Evolutionary conservation across 1,139 yeast species (phyloP).

Genomic region (Arxiozyma bovina): DNA sequence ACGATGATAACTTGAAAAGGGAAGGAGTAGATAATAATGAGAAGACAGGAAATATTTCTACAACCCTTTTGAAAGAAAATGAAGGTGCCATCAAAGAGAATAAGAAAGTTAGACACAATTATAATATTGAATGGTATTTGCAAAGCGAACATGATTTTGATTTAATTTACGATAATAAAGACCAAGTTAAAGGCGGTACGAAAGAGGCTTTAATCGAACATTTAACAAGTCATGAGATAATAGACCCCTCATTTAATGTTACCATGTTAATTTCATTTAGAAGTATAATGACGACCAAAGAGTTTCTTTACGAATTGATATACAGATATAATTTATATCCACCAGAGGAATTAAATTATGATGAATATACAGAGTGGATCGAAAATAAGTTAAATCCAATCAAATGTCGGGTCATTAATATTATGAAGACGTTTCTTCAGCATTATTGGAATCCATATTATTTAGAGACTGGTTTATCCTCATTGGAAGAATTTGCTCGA

Average conservation of each 20-base stretch:
- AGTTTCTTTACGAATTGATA: constrained; percentile 53
- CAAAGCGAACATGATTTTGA: constrained; percentile 71
- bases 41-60: not conserved
- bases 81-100: not conserved
- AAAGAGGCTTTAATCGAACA: constrained; percentile 73
- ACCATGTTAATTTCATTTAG: constrained; percentile 69
- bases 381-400: constrained; percentile 51
- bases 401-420: constrained; percentile 57
- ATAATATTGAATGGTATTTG: constrained; percentile 64
- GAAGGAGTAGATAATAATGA: not conserved
- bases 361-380: constrained; percentile 76
- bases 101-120: constrained; percentile 1
- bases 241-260: constrained; percentile 61
- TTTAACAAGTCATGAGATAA: constrained; percentile 66
- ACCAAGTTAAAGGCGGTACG: constrained; percentile 79
- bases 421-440: constrained; percentile 63
- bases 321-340: constrained; percentile 66
- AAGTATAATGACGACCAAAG: constrained; percentile 63
- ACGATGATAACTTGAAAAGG: constrained; percentile 6
- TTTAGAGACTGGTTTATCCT: constrained; percentile 43
- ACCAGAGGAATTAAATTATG: constrained; percentile 80
- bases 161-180: constrained; percentile 63
- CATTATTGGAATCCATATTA: constrained; percentile 70
- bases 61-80: not conserved
- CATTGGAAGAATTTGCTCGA: constrained; percentile 53